Evolutionary conservation across 768 basidiomycete genomes (phyloP), one percentile per base, ranked within the genome.

Genomic region (Suillus plorans): DNA sequence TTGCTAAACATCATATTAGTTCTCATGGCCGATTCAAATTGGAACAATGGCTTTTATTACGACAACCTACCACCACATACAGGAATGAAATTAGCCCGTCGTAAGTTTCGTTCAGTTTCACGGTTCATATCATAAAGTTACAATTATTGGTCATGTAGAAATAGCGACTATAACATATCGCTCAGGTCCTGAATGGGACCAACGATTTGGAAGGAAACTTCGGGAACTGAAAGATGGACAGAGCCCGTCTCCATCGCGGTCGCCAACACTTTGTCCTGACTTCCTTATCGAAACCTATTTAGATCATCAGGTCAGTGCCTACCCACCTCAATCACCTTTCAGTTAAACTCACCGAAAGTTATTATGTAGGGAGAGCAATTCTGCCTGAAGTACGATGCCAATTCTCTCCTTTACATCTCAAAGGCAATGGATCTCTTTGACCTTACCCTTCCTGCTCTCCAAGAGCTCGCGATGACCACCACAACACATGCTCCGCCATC

Each of bases 371-470:
- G 95, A 60, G 95, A 97, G 78, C 87, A 94, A 71, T 99, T 99
- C 79, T 99, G 97, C 76, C 82, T 99, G 64, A 99, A 97, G 74
- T 99, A 99, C 76, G 97, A 99, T 74, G 97, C 97, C 64, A 99
- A 99, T 80, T 98, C 96, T 2, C 89, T 99, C 77, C 95, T 99
- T 69, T 99, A 99, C 81, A 88, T 99, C 66, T 97, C 94, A 6
- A 99, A 99, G 78, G 97, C 97, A 39, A 99, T 99, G 97, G 97
- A 99, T 76, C 84, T 99, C 0, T 99, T 99, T 78, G 97, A 98
- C 79, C 89, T 99, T 86, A 95, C 94, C 5, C 79, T 81, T 1
- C 84, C 92, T 18, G 85, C 94, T 18, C 84, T 99, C 20, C 75
- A 84, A 57, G 85, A 85, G 31, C 85, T 98, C 37, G 82, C 85